Evolutionary conservation across 2,329 filamentous ascomycete genomes (phyloP).

Genomic region (Trichoderma endophyticum): DNA sequence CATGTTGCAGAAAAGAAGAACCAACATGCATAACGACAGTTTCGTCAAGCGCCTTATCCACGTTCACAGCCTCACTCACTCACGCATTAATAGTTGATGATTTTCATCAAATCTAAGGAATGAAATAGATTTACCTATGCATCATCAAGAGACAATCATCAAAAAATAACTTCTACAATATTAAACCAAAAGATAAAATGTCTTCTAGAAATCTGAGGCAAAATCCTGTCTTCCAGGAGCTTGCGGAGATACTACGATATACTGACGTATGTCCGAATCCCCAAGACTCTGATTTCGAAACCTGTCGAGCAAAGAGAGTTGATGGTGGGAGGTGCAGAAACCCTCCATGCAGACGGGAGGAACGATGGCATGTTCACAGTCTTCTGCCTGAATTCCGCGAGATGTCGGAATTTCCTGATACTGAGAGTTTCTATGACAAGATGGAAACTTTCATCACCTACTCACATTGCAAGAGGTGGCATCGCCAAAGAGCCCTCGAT

Average conservation of each 20-base stretch:
- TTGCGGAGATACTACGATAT: constrained; percentile 1
- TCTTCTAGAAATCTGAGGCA: background rate
- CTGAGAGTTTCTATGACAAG: background rate
- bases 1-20: background rate
- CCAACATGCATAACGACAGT: constrained; percentile 8
- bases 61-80: constrained; percentile 5
- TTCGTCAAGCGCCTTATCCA: background rate
- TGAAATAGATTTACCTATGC: background rate
- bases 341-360: background rate
- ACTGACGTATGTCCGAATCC: background rate
- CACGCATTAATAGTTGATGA: background rate
- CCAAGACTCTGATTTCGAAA: background rate
- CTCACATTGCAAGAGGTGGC: constrained; percentile 7
- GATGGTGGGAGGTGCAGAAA: constrained; percentile 6
- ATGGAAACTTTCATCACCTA: constrained; percentile 4
- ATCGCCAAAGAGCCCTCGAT: background rate
- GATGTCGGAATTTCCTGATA: background rate
- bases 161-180: background rate
- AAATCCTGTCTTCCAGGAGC: background rate
- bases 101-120: background rate
- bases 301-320: constrained; percentile 1
- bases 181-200: background rate
- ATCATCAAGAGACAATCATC: background rate
- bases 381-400: background rate
- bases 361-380: background rate